phyloP scores from a whole-genome alignment of 306 rosid genomes.

The Oxytropis ochrocephala region DNA sequence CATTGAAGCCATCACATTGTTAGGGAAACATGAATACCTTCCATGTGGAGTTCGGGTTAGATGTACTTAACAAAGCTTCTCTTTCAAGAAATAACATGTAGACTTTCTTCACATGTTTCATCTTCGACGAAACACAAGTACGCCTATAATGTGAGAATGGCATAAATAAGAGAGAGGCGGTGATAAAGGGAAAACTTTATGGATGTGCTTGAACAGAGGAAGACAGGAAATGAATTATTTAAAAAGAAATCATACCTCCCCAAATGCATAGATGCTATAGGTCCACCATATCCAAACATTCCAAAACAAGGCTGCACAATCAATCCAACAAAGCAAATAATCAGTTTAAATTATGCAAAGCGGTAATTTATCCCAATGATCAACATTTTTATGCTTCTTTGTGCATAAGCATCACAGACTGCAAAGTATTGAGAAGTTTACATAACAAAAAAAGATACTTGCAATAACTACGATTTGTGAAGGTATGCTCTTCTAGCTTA shows the following conservation, averaged over 20 bases:
- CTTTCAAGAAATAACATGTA: constrained; percentile 38
- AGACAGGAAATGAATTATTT: not conserved
- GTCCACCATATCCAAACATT: constrained; percentile 70
- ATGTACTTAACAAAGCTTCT: constrained; percentile 41
- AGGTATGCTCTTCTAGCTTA: not conserved
- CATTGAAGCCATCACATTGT: not conserved
- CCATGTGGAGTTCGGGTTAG: constrained; percentile 38
- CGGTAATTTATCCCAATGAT: not conserved
- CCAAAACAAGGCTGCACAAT: constrained; percentile 62
- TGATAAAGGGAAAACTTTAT: not conserved
- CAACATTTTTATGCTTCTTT: not conserved
- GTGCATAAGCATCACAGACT: not conserved
- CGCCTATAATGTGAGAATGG: constrained; percentile 23
- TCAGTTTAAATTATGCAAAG: not conserved
- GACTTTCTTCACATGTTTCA: constrained; percentile 35
- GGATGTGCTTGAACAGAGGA: not conserved
- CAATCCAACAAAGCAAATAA: not conserved
- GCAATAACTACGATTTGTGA: not conserved
- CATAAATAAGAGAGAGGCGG: not conserved
- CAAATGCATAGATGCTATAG: constrained; percentile 57
- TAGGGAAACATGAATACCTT: constrained; percentile 31
- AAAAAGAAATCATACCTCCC: constrained; percentile 38
- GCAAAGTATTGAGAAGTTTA: not conserved
- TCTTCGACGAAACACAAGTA: constrained; percentile 51
- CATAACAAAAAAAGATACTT: not conserved